Base-by-base conservation (phyloP, 2,329 filamentous ascomycete genomes). In the Aschersonia sp. region DNA sequence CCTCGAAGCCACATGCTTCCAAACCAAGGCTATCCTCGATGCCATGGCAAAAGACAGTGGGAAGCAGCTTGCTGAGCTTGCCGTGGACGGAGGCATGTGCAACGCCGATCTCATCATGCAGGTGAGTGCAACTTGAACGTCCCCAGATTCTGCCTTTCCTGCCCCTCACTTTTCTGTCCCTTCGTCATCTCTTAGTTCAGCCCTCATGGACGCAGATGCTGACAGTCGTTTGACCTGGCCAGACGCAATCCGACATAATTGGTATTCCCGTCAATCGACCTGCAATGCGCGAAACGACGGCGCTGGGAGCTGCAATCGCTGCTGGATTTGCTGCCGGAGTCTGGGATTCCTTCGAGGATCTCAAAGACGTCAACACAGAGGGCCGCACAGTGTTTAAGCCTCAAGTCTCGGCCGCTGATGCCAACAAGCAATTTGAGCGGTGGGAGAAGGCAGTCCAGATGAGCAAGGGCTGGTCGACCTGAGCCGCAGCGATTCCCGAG, bases 11-110 rank as follows among this genome's bases (percentile, higher is more conserved):
- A 86, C 83, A 30, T 88, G 84, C 65, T 88, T 84, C 68, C 84
- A 89, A 64, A 89, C 84, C 47, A 87, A 85, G 62, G 84, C 84
- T 29, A 88, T 89, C 52, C 73, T 89, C 31, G 77, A 85, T 57
- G 81, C 85, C 46, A 89, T 89, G 84, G 81, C 82, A 59, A 82
- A 83, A 61, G 85, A 89, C 65, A 84, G 79, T 49, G 83, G 83
- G n/a, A 78, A 86, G 57, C 73, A 75, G 47, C 69, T 89, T 45
- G 72, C 76, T 35, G 79, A 84, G 62, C 71, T 89, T n/a, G 80
- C 81, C 37, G 85, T 89, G n/a, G 85, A 89, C 58, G 84, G 84
- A 50, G 85, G 85, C 58, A 87, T 89, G 84, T 83, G 78, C 59
- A 87, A 86, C 60, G 84, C 83, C 8, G 80, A 85, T 59, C 72